Evolutionary conservation across 495 filamentous ascomycete genomes (phyloP), one percentile per base, ranked within the genome.

Genomic region (Mycothermus thermophilus): DNA sequence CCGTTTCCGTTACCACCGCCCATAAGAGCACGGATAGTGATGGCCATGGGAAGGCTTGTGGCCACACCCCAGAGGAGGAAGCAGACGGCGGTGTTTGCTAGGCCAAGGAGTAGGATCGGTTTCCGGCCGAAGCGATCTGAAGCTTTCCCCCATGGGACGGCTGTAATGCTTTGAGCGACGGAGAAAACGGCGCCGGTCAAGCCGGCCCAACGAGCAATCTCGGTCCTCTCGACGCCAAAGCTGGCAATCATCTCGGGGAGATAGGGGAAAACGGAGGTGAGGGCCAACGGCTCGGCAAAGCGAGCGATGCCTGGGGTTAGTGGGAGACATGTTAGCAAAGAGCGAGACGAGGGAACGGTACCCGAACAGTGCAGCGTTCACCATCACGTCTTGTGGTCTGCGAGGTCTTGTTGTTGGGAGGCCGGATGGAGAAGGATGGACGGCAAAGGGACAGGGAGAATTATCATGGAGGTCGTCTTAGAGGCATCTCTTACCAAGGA

Each of bases 261-360:
- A 53, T 96, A 96, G 11, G 88, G 88, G 41, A 80, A 82, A 41
- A 93, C 74, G 7, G 80, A 86, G 4, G 86, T 93, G 43, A 85
- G 61, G 16, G 83, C 78, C 25, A 93, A 63, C 31, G 65, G 88
- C 52, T 96, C 88, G 32, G 86, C 83, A 48, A 96, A 87, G 45
- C 88, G 74, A 41, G 72, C 77, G 53, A 78, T 63, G 46, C 76
- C 79, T 83, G 35, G 3, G 18, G 12, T 12, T 13, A 10, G 28
- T 20, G 36, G n/a, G 23, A n/a, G n/a, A n/a, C n/a, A 28, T 4
- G 35, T 47, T 36, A 41, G 42, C 22, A 18, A 21, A 34, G 42
- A 61, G 41, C 58, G 55, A 30, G 36, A 19, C 2, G 14, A 13
- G 28, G 40, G 23, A 17, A 6, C 23, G 15, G 38, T 41, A 44